phyloP scores from a whole-genome alignment of 176 grass and related monocot genomes.

The Triticum dicoccoides region DNA sequence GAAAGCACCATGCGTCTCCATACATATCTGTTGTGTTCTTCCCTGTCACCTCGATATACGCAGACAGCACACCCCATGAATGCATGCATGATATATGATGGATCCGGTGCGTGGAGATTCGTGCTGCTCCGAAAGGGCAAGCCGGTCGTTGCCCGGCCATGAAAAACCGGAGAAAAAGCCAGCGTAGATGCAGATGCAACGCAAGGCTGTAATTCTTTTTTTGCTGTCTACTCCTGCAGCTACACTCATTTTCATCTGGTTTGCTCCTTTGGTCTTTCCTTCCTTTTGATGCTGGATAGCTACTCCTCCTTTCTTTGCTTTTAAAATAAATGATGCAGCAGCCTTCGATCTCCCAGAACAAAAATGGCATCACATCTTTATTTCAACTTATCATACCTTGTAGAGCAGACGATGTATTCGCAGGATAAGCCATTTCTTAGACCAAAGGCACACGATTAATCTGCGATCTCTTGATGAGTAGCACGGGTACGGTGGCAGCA shows the following conservation, averaged over 20 bases:
- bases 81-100: neutral
- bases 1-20: neutral
- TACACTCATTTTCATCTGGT: constrained; percentile 1
- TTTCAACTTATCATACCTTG: too few species aligned
- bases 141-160: neutral
- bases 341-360: neutral
- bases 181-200: neutral
- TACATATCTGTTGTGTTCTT: constrained; percentile 1
- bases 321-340: neutral
- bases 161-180: constrained; percentile 13
- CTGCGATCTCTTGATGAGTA: neutral
- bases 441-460: too few species aligned
- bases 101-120: neutral
- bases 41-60: neutral
- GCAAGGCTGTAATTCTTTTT: neutral
- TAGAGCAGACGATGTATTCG: too few species aligned
- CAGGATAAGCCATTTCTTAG: too few species aligned
- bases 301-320: neutral
- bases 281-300: neutral
- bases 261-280: constrained; percentile 1
- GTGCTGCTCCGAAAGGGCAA: neutral
- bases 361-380: too few species aligned
- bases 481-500: neutral
- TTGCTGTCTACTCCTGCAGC: neutral
- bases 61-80: neutral